Percentiles rank a stretch among this genome's conserved stretches.
phyloP scores from a whole-genome alignment of 306 rosid species.

The Alnus rubra region DNA sequence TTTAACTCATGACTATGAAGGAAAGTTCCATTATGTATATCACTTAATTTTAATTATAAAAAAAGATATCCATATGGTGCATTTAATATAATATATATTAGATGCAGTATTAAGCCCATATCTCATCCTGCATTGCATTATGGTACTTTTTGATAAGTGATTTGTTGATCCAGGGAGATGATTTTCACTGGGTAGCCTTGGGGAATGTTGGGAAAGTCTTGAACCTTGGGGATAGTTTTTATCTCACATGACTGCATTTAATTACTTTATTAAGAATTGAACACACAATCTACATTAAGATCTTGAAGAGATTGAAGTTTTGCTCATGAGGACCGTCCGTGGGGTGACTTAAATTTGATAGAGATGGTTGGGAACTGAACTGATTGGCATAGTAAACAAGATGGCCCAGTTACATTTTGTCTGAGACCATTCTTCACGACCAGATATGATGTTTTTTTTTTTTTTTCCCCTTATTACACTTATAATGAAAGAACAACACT shows the following conservation, averaged over 20 bases:
- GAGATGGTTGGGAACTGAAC: neutral
- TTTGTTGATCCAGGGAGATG: neutral
- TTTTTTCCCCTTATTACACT: neutral
- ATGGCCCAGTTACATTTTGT: neutral
- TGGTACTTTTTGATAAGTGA: neutral
- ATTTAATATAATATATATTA: no score
- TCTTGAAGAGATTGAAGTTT: neutral
- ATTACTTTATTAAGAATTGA: neutral
- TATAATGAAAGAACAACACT: neutral
- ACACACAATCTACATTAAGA: neutral
- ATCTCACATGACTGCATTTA: neutral
- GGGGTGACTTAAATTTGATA: neutral
- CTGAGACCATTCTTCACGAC: neutral
- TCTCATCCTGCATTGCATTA: neutral
- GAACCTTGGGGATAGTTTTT: neutral
- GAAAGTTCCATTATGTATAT: neutral
- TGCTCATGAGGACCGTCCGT: neutral
- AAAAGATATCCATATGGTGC: neutral
- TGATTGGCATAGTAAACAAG: neutral
- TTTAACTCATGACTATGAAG: neutral
- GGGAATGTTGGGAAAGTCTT: neutral
- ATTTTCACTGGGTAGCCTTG: neutral
- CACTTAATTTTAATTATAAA: neutral
- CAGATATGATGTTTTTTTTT: neutral
- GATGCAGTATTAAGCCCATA: neutral